Evolutionary conservation across 2,329 filamentous ascomycete species (phyloP).

Genomic region (Paecilomyces fulvus): DNA sequence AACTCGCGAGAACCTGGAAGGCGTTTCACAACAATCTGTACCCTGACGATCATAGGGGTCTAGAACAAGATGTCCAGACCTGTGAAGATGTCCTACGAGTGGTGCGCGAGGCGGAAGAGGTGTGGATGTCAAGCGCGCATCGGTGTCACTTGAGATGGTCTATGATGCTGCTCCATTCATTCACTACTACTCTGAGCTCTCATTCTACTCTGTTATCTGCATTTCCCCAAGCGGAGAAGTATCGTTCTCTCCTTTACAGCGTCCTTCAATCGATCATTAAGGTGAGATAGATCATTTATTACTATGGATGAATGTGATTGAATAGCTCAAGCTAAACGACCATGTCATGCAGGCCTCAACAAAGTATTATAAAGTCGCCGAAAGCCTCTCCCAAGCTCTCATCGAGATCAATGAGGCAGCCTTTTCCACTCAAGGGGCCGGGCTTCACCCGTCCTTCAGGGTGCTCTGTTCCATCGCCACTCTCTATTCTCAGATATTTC

Average conservation of each 20-base stretch:
- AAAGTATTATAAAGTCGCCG: constrained; percentile 25
- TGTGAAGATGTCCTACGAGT: constrained; percentile 20
- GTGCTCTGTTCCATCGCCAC: constrained; percentile 16
- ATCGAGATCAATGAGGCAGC: constrained; percentile 25
- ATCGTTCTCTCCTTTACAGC: constrained; percentile 25
- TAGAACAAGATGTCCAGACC: constrained; percentile 20
- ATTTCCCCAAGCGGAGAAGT: constrained; percentile 19
- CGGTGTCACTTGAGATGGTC: constrained; percentile 17
- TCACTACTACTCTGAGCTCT: constrained; percentile 19
- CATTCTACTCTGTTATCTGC: constrained; percentile 18
- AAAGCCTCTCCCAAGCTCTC: constrained; percentile 24
- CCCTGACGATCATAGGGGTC: constrained; percentile 18
- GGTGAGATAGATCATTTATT: constrained; percentile 12
- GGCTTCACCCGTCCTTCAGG: constrained; percentile 6
- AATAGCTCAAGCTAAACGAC: constrained; percentile 1
- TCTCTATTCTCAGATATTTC: constrained; percentile 27
- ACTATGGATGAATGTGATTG: neutral
- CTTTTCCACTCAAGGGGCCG: constrained; percentile 7
- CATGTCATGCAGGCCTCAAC: constrained; percentile 20
- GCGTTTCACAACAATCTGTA: constrained; percentile 22
- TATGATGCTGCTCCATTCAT: constrained; percentile 18
- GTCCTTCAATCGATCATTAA: constrained; percentile 29
- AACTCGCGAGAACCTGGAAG: constrained; percentile 29
- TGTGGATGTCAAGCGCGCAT: constrained; percentile 20
- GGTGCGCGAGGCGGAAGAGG: constrained; percentile 17